A percentile compares a stretch with the other conserved stretches of the same genome.
These are phyloP conservation scores for Elongisporangium undulatum DNA, from an alignment of 352 stramenopile species.

Conservation along the genomic window DNA sequence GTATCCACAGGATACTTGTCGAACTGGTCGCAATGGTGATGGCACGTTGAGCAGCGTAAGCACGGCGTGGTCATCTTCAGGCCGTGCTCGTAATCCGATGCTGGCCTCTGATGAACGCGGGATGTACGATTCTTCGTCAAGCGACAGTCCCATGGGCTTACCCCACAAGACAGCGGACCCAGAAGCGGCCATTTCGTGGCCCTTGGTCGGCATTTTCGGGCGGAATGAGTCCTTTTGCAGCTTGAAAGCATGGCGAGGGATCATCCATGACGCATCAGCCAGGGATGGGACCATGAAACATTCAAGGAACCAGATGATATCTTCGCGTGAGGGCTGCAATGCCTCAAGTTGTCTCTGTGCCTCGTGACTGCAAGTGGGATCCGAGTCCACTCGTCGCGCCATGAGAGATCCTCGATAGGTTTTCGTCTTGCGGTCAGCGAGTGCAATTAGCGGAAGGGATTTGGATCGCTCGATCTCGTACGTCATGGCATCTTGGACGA, in stretches of 20 bases:
- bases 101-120: constrained; percentile 10
- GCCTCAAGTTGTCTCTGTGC: not conserved
- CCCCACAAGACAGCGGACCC: constrained; percentile 61
- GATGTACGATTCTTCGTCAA: constrained; percentile 53
- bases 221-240: constrained; percentile 7
- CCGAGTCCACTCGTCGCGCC: not conserved
- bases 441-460: not conserved
- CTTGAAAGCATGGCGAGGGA: constrained; percentile 25
- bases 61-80: not conserved
- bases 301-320: constrained; percentile 45
- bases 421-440: not conserved
- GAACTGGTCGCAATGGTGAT: constrained; percentile 41
- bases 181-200: constrained; percentile 15
- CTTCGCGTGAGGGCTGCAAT: constrained; percentile 4
- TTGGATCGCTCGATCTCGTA: not conserved
- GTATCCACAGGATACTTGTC: constrained; percentile 74
- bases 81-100: not conserved
- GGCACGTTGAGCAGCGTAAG: constrained; percentile 43
- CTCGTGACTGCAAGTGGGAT: not conserved
- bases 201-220: not conserved
- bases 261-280: constrained; percentile 24
- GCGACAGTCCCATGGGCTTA: constrained; percentile 45
- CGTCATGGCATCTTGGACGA: not conserved
- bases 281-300: constrained; percentile 41
- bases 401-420: not conserved